Evolutionary conservation across 176 grass and related monocot species (phyloP), one percentile per base, ranked within the genome.

Genomic region (Bromus sterilis): DNA sequence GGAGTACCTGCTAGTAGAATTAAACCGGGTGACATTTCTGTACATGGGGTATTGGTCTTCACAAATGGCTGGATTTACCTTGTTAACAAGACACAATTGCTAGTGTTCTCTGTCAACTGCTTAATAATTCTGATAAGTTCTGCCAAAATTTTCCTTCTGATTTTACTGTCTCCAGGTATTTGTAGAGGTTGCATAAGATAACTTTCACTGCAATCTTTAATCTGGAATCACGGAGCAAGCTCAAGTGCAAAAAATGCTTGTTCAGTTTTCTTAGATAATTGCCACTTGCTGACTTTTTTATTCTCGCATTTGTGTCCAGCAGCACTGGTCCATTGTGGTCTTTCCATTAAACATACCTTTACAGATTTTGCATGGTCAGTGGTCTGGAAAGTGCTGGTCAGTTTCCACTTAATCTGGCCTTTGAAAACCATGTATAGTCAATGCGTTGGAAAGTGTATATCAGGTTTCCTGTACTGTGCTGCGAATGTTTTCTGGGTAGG

Each of bases 391-490:
- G 79, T 82, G 74, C 36, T 66, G 21, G 57, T 86, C 66, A 67
- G n/a, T 75, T 78, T 82, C 57, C 43, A 83, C 74, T 68, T 48
- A 82, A 74, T 86, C 33, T 78, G 57, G 85, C 74, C 78, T 78
- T 78, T 65, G 65, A 14, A 78, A 86, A 67, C 13, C 18, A 58
- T 74, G 34, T 53, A 82, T 21, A 39, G 78, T 41, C 79, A 86
- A 74, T 74, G 57, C 31, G 39, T 32, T 90, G 7, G 79, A 86
- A 86, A 90, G 74, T 51, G 31, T 33, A 78, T 78, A 74, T 79
- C 73, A 30, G 74, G 66, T 67, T 86, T 82, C 58, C 30, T 78
- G 12, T 75, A 74, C 12, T 74, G 34, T 86, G 31, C 74, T 74
- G 66, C 74, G 32, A 58, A 74, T 74, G 11, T 67, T 74, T 83